phyloP scores from a whole-genome alignment of 2,329 filamentous ascomycete genomes.

The Fusarium circinatum region DNA sequence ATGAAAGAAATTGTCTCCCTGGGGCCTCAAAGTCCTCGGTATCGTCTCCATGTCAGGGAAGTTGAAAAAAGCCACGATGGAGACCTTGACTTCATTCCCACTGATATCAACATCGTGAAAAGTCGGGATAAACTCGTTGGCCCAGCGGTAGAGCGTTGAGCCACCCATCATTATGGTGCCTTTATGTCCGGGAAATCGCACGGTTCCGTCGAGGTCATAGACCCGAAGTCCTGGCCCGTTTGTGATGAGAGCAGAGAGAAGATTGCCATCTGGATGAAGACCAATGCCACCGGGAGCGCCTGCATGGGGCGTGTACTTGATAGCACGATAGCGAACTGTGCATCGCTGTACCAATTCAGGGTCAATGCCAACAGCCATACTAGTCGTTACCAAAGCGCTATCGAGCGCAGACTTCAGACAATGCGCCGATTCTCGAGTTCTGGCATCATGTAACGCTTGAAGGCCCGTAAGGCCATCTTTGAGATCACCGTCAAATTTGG shows the following conservation, averaged over 20 bases:
- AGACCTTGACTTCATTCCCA: conserved; percentile 1
- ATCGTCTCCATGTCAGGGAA: conserved; percentile 17
- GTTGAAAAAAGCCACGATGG: conserved; percentile 24
- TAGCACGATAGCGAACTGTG: conserved; percentile 2
- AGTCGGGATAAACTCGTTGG: not conserved
- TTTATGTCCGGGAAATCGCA: not conserved
- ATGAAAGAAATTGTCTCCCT: not conserved
- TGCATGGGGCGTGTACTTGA: conserved; percentile 9
- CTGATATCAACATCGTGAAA: conserved; percentile 13
- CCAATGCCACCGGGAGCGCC: conserved; percentile 5
- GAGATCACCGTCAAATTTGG: conserved; percentile 15
- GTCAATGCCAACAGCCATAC: conserved; percentile 8
- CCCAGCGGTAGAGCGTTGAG: conserved; percentile 15
- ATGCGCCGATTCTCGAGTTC: not conserved
- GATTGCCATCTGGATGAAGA: conserved; percentile 1
- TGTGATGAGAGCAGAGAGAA: conserved; percentile 1
- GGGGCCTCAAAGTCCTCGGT: not conserved
- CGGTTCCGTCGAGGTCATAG: not conserved
- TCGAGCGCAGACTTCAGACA: conserved; percentile 4
- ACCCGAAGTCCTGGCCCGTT: conserved; percentile 1
- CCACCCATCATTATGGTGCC: conserved; percentile 18
- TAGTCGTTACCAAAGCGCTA: not conserved
- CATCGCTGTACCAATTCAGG: not conserved
- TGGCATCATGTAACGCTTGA: not conserved
- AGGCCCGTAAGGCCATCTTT: conserved; percentile 10